Conservation (phyloP, 257 asterid genomes). For the Nyctanthes arbortristis region DNA sequence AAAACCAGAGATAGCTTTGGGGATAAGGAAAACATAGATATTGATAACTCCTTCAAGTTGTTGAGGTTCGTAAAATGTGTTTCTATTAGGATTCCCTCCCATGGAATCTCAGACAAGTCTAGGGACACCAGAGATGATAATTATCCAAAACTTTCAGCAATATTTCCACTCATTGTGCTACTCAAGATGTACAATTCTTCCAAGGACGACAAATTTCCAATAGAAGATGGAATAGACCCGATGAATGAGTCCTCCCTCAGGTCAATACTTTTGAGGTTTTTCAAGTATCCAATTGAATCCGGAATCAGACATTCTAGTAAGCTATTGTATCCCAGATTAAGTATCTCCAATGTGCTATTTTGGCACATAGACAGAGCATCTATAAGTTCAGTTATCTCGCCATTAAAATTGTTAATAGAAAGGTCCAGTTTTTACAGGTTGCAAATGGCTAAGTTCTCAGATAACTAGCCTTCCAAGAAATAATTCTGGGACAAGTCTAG, state of each 20-base stretch:
- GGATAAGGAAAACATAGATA: background rate
- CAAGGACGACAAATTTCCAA: slow-evolving; percentile 5
- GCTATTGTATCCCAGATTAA: background rate
- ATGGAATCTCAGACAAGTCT: background rate
- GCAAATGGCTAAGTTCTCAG: slow-evolving; percentile 15
- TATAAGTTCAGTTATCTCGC: background rate
- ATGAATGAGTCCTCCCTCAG: background rate
- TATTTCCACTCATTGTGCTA: background rate
- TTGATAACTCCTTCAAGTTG: background rate
- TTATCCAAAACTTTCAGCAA: background rate
- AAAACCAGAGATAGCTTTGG: background rate
- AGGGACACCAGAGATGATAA: background rate
- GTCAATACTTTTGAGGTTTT: background rate
- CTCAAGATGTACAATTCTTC: background rate
- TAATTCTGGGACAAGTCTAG: background rate
- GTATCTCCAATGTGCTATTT: background rate
- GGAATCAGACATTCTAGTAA: background rate
- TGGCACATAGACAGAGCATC: background rate
- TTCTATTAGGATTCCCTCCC: background rate
- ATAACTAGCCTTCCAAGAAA: background rate
- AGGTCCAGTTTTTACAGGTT: slow-evolving; percentile 13
- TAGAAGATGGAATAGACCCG: background rate
- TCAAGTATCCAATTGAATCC: background rate
- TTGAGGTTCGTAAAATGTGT: background rate
- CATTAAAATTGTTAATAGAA: slow-evolving; percentile 16